Evolutionary conservation across 2,329 filamentous ascomycete genomes (phyloP).

Genomic region (Pezicula neosporulosa): DNA sequence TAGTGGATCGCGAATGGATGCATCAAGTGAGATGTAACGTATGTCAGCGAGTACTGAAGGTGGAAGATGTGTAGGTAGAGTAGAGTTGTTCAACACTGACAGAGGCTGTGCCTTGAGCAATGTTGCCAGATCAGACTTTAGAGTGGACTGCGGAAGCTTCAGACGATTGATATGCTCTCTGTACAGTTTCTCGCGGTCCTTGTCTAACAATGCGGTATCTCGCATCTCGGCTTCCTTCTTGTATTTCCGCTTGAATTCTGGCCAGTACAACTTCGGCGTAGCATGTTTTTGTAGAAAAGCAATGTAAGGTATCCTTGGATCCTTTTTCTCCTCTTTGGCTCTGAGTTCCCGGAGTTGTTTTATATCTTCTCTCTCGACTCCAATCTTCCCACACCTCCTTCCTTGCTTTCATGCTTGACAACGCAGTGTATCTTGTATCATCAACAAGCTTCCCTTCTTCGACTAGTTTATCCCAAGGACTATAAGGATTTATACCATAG

Average conservation of each 20-base stretch:
- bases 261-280: conserved; percentile 92
- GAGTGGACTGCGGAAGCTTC: conserved; percentile 60
- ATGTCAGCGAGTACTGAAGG: conserved; percentile 61
- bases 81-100: conserved; percentile 55
- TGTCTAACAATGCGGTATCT: conserved; percentile 66
- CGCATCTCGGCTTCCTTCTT: conserved; percentile 80
- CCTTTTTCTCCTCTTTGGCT: conserved; percentile 72
- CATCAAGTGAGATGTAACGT: conserved; percentile 65
- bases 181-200: conserved; percentile 77
- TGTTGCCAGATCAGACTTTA: conserved; percentile 66
- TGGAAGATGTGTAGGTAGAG: conserved; percentile 55
- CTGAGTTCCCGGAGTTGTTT: conserved; percentile 68
- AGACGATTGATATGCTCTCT: conserved; percentile 68
- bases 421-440: conserved; percentile 80
- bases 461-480: conserved; percentile 85
- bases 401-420: conserved; percentile 76
- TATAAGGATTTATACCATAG: conserved; percentile 78
- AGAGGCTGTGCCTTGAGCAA: conserved; percentile 61
- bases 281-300: conserved; percentile 77
- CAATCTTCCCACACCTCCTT: conserved; percentile 83
- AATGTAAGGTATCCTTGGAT: conserved; percentile 80
- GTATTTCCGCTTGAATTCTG: conserved; percentile 91
- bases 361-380: conserved; percentile 75
- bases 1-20: conserved; percentile 58
- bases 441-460: conserved; percentile 79